A percentile compares a stretch with the other conserved stretches of the same genome.
phyloP scores from a whole-genome alignment of 345 rosid species.

The Eucalyptus marginata region DNA sequence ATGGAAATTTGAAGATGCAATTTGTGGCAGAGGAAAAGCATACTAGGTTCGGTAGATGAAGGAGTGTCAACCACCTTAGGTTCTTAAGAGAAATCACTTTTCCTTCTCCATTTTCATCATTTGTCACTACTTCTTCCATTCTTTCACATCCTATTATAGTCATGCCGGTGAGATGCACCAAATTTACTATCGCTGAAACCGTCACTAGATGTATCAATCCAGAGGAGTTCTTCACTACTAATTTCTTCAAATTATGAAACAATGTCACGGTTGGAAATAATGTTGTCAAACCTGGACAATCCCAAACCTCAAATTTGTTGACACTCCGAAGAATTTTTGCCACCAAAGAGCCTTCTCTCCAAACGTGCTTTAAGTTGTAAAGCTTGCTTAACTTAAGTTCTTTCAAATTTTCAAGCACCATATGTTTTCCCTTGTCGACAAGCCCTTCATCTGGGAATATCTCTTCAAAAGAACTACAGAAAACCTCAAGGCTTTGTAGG shows the following conservation, averaged over 20 bases:
- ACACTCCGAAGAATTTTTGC: background rate
- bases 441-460: background rate
- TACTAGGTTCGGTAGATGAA: background rate
- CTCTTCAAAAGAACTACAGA: background rate
- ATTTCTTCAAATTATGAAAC: rapidly evolving
- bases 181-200: rapidly evolving
- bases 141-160: background rate
- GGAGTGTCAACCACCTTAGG: rapidly evolving
- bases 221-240: background rate
- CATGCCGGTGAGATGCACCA: rapidly evolving
- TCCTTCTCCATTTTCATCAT: background rate
- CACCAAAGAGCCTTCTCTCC: background rate
- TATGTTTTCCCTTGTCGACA: rapidly evolving
- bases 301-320: background rate
- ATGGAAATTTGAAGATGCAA: background rate
- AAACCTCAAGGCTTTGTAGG: background rate
- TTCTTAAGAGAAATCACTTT: background rate
- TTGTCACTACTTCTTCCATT: background rate
- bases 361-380: background rate
- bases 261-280: background rate
- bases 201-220: background rate
- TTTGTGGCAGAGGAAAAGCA: background rate
- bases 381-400: background rate
- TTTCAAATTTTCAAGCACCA: background rate
- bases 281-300: background rate